Evolutionary conservation across 2,329 filamentous ascomycete species (phyloP).

Genomic region (Aspergillus fructus): DNA sequence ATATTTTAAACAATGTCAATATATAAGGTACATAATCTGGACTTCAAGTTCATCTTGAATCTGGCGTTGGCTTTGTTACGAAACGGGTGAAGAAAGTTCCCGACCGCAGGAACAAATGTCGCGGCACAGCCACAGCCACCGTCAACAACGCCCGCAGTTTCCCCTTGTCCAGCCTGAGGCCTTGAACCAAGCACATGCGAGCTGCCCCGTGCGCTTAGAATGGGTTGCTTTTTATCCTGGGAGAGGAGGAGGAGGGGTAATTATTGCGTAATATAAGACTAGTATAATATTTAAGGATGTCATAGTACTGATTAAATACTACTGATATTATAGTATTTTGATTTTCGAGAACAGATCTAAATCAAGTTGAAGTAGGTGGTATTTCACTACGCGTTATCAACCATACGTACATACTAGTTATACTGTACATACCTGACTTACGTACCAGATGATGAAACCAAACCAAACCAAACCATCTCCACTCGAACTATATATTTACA

Average conservation of each 20-base stretch:
- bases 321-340: neutral
- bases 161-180: too few species aligned
- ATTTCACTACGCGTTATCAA: conserved; percentile 4
- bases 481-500: neutral
- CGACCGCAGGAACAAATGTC: neutral
- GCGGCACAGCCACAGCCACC: conserved; percentile 9
- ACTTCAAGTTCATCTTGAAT: neutral
- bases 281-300: too few species aligned
- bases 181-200: neutral
- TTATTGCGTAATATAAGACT: too few species aligned
- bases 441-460: neutral
- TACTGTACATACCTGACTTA: conserved; percentile 7
- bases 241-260: neutral
- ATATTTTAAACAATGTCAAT: too few species aligned
- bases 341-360: neutral
- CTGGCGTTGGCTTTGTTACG: neutral
- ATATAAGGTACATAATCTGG: neutral
- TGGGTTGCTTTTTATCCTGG: neutral
- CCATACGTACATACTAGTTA: conserved; percentile 9
- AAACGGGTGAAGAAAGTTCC: neutral
- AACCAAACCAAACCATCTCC: neutral
- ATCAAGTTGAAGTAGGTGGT: conserved; percentile 1
- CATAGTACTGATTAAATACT: too few species aligned
- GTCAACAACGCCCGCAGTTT: neutral
- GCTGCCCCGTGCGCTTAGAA: neutral